Evolutionary conservation across 2,329 filamentous ascomycete genomes (phyloP).

Genomic region (Biscogniauxia marginata): DNA sequence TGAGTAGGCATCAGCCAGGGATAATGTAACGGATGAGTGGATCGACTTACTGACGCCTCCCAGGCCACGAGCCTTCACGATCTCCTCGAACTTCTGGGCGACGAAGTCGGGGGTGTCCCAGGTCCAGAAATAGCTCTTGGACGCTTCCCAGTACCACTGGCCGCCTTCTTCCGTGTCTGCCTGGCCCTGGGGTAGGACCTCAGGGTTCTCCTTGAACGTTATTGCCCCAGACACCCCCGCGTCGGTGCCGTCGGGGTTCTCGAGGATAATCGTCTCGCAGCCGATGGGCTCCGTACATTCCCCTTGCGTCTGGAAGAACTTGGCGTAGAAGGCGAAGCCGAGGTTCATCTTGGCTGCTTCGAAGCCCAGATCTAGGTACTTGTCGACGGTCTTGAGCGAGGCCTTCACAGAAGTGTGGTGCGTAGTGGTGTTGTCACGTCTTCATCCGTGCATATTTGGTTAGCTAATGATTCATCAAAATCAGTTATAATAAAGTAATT

Average conservation of each 20-base stretch:
- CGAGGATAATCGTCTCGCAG: slow-evolving; percentile 55
- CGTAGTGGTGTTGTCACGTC: slow-evolving; percentile 60
- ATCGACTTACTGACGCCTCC: slow-evolving; percentile 61
- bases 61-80: slow-evolving; percentile 55
- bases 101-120: slow-evolving; percentile 67
- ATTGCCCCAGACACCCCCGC: slow-evolving; percentile 48
- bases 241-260: slow-evolving; percentile 58
- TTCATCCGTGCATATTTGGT: slow-evolving; percentile 71
- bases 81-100: slow-evolving; percentile 56
- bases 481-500: not conserved
- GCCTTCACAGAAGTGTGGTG: slow-evolving; percentile 64
- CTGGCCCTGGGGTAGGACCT: slow-evolving; percentile 38
- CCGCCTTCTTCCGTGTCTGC: slow-evolving; percentile 61
- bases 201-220: slow-evolving; percentile 42
- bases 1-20: too few species aligned
- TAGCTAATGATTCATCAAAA: slow-evolving; percentile 20
- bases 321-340: slow-evolving; percentile 66
- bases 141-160: slow-evolving; percentile 66
- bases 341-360: slow-evolving; percentile 55
- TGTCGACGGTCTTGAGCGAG: slow-evolving; percentile 54
- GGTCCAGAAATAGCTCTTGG: slow-evolving; percentile 66
- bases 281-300: slow-evolving; percentile 44
- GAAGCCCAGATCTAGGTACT: slow-evolving; percentile 58
- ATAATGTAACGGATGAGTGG: too few species aligned
- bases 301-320: slow-evolving; percentile 56